These are phyloP conservation scores for Neospermospora avenae DNA, from an alignment of 2,329 filamentous ascomycete species.

Conservation along the genomic window DNA sequence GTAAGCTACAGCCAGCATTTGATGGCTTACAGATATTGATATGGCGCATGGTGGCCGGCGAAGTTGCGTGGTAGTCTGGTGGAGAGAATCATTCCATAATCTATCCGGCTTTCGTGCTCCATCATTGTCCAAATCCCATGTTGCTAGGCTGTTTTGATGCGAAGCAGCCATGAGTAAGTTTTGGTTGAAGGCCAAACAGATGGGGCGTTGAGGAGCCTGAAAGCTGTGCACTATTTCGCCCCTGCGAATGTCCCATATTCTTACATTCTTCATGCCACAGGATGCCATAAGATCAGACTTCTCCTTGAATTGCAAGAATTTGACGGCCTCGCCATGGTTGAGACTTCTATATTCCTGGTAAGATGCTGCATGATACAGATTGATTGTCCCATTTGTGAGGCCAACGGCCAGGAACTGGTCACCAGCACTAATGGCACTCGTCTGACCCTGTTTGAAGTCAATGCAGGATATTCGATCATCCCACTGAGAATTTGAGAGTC, in stretches of 20 bases:
- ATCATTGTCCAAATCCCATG: slow-evolving; percentile 32
- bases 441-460: slow-evolving; percentile 9
- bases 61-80: slow-evolving; percentile 9
- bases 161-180: slow-evolving; percentile 32
- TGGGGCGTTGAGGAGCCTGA: slow-evolving; percentile 23
- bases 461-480: slow-evolving; percentile 32
- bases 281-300: slow-evolving; percentile 34
- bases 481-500: slow-evolving; percentile 27
- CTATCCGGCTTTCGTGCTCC: slow-evolving; percentile 13
- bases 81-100: slow-evolving; percentile 28
- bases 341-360: slow-evolving; percentile 28
- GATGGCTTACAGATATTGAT: slow-evolving; percentile 32
- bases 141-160: slow-evolving; percentile 29
- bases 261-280: slow-evolving; percentile 31
- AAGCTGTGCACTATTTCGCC: slow-evolving; percentile 29
- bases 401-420: slow-evolving; percentile 29
- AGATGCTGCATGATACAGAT: slow-evolving; percentile 25
- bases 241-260: slow-evolving; percentile 35
- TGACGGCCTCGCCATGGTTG: slow-evolving; percentile 34
- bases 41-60: slow-evolving; percentile 26
- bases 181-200: slow-evolving; percentile 31
- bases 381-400: slow-evolving; percentile 23
- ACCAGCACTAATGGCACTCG: slow-evolving; percentile 18
- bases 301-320: slow-evolving; percentile 33
- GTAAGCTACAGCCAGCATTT: slow-evolving; percentile 37